Conservation (phyloP, 192 early-diverging fungal genomes). For the Umbelopsis sp. region DNA sequence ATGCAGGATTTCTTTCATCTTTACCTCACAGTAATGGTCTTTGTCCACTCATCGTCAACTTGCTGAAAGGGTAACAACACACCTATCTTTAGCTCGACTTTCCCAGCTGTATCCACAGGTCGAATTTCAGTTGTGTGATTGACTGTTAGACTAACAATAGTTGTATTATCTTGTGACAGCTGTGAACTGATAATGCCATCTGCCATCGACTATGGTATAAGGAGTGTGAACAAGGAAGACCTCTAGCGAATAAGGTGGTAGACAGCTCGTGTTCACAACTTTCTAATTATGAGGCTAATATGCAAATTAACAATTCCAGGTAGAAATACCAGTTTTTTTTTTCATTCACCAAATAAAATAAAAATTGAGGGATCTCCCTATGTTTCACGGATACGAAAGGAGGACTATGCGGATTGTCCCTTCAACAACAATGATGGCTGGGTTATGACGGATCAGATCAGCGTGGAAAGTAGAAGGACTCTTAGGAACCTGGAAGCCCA, state of each 20-base stretch:
- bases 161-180: conserved; percentile 11
- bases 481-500: no score
- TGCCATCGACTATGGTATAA: conserved; percentile 2
- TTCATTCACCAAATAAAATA: conserved; percentile 3
- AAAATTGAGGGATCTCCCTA: not conserved
- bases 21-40: conserved; percentile 35
- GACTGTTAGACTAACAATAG: not conserved
- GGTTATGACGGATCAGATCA: no score
- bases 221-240: not conserved
- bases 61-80: conserved; percentile 38
- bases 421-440: not conserved
- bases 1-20: not conserved
- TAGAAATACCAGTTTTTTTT: not conserved
- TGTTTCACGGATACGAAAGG: conserved; percentile 16
- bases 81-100: conserved; percentile 33
- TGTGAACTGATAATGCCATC: conserved; percentile 15
- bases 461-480: no score
- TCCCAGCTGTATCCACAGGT: conserved; percentile 9
- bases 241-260: not conserved
- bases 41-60: conserved; percentile 34
- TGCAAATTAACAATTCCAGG: not conserved
- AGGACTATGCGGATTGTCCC: not conserved
- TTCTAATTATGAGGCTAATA: conserved; percentile 6
- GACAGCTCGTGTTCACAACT: not conserved
- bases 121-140: conserved; percentile 1